Evolutionary conservation across 129 eudicot species (phyloP).

Genomic region (Arctium minus): DNA sequence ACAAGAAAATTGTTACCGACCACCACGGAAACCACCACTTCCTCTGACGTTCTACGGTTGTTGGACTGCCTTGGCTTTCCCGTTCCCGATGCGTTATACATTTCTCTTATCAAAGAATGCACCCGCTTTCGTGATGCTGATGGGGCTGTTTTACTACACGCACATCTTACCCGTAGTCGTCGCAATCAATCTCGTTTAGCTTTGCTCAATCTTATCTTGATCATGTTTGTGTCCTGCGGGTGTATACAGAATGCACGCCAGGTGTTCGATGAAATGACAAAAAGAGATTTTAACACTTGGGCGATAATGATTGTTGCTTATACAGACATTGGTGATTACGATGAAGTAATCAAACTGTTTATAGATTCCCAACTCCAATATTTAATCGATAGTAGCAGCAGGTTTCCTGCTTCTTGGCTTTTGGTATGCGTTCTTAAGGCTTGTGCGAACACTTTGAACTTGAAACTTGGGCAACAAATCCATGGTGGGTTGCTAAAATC

Average conservation of each 20-base stretch:
- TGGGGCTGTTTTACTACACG: conserved; percentile 40
- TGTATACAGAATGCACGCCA: conserved; percentile 48
- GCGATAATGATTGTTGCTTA: conserved; percentile 64
- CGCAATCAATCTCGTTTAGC: conserved; percentile 20
- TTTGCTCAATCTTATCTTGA: conserved; percentile 44
- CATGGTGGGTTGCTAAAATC: conserved; percentile 65
- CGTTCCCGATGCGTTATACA: conserved; percentile 51
- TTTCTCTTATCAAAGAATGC: conserved; percentile 73
- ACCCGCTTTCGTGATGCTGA: conserved; percentile 32
- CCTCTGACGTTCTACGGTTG: conserved; percentile 58
- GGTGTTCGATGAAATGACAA: conserved; percentile 71
- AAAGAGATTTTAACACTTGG: conserved; percentile 59
- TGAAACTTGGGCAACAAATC: conserved; percentile 61
- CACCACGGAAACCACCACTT: conserved; percentile 24
- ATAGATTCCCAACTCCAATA: conserved; percentile 21
- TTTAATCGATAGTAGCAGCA: not conserved
- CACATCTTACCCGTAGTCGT: conserved; percentile 40
- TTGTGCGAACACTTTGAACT: conserved; percentile 36
- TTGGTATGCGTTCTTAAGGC: conserved; percentile 73
- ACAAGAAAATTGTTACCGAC: conserved; percentile 2
- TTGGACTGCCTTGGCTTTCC: conserved; percentile 63
- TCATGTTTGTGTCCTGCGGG: conserved; percentile 50
- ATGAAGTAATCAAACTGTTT: conserved; percentile 47
- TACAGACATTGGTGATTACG: conserved; percentile 38
- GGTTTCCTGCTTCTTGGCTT: conserved; percentile 57